These are phyloP conservation scores for Lichtheimia corymbifera DNA, from an alignment of 371 early-diverging fungal genomes.

Conservation along the genomic window DNA sequence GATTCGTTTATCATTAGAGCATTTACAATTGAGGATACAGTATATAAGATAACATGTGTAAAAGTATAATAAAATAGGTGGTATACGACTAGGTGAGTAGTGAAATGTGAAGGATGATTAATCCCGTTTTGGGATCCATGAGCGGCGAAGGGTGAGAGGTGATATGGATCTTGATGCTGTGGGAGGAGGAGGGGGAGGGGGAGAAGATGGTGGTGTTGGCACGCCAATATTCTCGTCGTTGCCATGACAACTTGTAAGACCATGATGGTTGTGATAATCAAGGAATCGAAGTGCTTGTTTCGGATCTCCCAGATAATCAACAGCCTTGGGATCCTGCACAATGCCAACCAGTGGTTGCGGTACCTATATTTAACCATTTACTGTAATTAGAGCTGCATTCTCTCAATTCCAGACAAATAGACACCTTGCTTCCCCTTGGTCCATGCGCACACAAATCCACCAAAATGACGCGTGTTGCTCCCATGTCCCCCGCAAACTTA, in stretches of 20 bases:
- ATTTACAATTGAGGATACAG: no score
- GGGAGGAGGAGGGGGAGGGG: no score
- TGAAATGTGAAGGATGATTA: no score
- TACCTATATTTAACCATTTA: constrained; percentile 5
- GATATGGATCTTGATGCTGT: no score
- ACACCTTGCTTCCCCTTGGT: background rate
- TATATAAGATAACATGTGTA: no score
- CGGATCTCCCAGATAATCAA: background rate
- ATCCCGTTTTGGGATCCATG: no score
- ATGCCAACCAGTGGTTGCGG: background rate
- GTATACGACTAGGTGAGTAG: no score
- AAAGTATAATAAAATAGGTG: no score
- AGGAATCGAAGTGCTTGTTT: constrained; percentile 5
- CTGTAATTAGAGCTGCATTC: constrained; percentile 5
- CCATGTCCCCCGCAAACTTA: constrained; percentile 18
- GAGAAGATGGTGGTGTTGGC: background rate
- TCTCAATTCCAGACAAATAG: background rate
- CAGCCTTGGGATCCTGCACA: constrained; percentile 5
- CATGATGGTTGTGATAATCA: background rate
- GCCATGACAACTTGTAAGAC: background rate
- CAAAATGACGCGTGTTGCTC: background rate
- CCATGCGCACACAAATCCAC: no score
- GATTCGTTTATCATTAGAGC: no score
- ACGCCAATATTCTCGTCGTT: no score
- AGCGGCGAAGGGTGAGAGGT: no score